phyloP scores from a whole-genome alignment of 2,329 filamentous ascomycete genomes.

The Daldinia sp. region DNA sequence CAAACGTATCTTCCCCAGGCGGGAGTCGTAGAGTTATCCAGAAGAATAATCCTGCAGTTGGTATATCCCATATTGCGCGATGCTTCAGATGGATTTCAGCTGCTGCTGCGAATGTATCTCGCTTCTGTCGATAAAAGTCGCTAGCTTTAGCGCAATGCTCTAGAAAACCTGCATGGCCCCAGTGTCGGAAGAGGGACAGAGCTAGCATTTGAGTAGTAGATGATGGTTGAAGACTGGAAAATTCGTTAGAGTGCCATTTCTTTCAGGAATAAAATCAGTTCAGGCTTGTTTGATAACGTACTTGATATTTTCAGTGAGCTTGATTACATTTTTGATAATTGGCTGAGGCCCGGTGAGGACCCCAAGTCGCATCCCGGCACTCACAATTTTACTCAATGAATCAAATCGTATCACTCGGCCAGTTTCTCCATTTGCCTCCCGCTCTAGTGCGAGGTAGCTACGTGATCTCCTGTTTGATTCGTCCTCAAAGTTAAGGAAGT shows the following conservation, averaged over 20 bases:
- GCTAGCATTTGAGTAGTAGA: conserved; percentile 18
- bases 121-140: conserved; percentile 17
- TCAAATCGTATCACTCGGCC: conserved; percentile 19
- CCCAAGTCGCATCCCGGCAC: conserved; percentile 21
- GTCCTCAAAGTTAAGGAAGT: conserved; percentile 19
- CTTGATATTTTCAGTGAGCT: conserved; percentile 26
- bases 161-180: conserved; percentile 19
- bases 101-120: conserved; percentile 15
- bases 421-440: conserved; percentile 17
- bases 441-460: conserved; percentile 17
- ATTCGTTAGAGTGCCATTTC: neutral
- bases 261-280: neutral
- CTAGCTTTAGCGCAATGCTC: conserved; percentile 17
- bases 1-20: conserved; percentile 18
- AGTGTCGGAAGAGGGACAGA: conserved; percentile 16
- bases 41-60: conserved; percentile 21
- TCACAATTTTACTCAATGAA: conserved; percentile 23
- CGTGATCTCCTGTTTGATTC: conserved; percentile 3
- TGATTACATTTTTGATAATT: conserved; percentile 21
- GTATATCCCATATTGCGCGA: conserved; percentile 22
- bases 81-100: conserved; percentile 15
- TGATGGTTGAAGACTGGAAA: conserved; percentile 19
- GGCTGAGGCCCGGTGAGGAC: conserved; percentile 13
- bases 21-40: conserved; percentile 19
- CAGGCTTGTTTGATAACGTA: neutral